phyloP scores from a whole-genome alignment of 2,329 filamentous ascomycete genomes.

The Pseudocercospora fijiensis region DNA sequence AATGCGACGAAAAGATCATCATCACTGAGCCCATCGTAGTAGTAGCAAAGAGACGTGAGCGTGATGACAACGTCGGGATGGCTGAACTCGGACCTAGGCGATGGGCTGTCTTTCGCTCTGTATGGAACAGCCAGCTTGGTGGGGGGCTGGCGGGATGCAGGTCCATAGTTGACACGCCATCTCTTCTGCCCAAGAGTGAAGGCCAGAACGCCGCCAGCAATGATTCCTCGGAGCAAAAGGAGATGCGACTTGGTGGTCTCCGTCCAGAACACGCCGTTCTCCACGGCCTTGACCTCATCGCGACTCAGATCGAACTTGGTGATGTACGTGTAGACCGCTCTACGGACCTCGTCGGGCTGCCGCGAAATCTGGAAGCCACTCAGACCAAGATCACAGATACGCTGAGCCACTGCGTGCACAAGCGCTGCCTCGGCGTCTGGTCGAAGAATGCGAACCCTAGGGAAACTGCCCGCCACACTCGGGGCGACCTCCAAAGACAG shows the following conservation, averaged over 20 bases:
- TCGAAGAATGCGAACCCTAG: constrained; percentile 58
- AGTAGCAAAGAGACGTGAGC: constrained; percentile 66
- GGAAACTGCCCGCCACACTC: constrained; percentile 44
- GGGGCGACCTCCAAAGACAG: constrained; percentile 20
- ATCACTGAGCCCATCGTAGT: constrained; percentile 58
- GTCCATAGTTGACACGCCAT: constrained; percentile 64
- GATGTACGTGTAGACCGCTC: constrained; percentile 27
- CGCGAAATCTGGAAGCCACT: constrained; percentile 23
- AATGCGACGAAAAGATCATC: constrained; percentile 46
- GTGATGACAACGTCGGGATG: constrained; percentile 67
- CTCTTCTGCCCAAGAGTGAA: constrained; percentile 61
- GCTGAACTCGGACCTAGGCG: constrained; percentile 63
- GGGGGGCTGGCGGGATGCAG: constrained; percentile 48
- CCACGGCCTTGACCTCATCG: constrained; percentile 16
- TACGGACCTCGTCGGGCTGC: constrained; percentile 18
- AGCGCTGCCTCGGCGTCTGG: constrained; percentile 46
- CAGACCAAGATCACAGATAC: constrained; percentile 37
- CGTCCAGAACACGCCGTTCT: constrained; percentile 22
- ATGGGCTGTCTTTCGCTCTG: constrained; percentile 64
- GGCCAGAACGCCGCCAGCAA: constrained; percentile 60
- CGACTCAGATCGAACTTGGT: constrained; percentile 19
- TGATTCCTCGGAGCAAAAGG: constrained; percentile 62
- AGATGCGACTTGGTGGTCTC: constrained; percentile 38
- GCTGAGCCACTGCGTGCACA: constrained; percentile 31
- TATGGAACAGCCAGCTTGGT: constrained; percentile 63